Evolutionary conservation across 331 rosid genomes (phyloP), one percentile per base, ranked within the genome.

Genomic region (Dryas integrifolia): DNA sequence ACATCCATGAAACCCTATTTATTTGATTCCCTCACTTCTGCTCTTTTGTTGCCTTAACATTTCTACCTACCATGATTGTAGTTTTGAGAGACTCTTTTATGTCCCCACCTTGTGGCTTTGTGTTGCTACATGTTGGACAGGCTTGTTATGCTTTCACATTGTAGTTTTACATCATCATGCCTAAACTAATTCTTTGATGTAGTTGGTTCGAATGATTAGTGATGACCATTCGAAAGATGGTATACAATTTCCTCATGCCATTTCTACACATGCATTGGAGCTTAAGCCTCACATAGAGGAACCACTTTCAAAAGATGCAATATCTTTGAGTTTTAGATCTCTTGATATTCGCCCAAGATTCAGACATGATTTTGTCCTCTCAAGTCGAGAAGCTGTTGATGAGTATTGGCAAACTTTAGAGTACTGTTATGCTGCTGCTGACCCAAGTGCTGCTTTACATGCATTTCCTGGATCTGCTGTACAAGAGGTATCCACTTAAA

Each of bases 401-500:
- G 91, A 94, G 80, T 94, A 94, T 87, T 91, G 98, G 98, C 87
- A 76, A 79, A 94, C 96, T 50, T 82, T 94, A 65, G 97, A 94
- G 80, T 88, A 86, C 72, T 87, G 96, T 77, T 94, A 88, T 80
- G 96, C 92, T 62, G 89, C 96, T 81, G 93, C 96, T 57, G 87
- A 94, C 84, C 81, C 77, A 52, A 80, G 82, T 79, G 87, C 93
- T 79, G 96, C 96, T 70, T 72, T 86, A 70, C 89, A 74, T 85
- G 97, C 98, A 68, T 94, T 94, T 80, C 98, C 98, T 80, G 97
- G 97, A 73, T 88, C 96, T 69, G 84, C 87, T 62, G 98, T 94
- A 72, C 86, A 65, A 41, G 98, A 89, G 96, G 98, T 94, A 86
- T 46, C 53, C 59, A 46, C 38, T n/a, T 13, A 14, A 68, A 8